phyloP scores from a whole-genome alignment of 2,329 filamentous ascomycete genomes.

The Dissoconium aciculare region DNA sequence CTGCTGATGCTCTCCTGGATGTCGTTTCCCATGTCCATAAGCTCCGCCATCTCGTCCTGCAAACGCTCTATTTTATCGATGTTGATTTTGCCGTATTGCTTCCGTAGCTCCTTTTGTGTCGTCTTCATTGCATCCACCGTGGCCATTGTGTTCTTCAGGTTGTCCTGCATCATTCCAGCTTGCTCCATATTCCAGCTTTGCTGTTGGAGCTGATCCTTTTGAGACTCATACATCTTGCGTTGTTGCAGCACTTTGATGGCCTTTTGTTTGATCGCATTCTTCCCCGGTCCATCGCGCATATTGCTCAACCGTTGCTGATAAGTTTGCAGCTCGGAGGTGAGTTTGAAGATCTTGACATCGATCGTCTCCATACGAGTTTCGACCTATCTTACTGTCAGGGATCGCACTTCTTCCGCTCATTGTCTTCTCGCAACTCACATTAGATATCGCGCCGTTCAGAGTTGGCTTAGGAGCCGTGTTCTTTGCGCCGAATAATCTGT shows the following conservation, averaged over 20 bases:
- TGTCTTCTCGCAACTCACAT: constrained; percentile 43
- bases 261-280: constrained; percentile 83
- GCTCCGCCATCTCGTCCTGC: constrained; percentile 97
- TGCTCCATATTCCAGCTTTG: constrained; percentile 99
- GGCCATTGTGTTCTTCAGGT: constrained; percentile 95
- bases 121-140: constrained; percentile 96
- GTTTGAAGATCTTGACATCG: constrained; percentile 84
- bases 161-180: constrained; percentile 95
- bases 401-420: constrained; percentile 7
- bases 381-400: constrained; percentile 36
- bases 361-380: constrained; percentile 71
- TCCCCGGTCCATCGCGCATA: constrained; percentile 92
- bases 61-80: constrained; percentile 94
- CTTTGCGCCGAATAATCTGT: constrained; percentile 86
- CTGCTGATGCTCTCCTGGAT: constrained; percentile 88
- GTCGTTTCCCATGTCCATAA: constrained; percentile 95
- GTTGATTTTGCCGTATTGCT: constrained; percentile 94
- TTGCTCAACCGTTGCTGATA: constrained; percentile 79
- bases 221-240: constrained; percentile 83
- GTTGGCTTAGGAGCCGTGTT: constrained; percentile 78
- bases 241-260: constrained; percentile 87
- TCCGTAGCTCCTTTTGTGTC: constrained; percentile 79
- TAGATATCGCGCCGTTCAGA: constrained; percentile 66
- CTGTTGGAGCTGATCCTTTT: constrained; percentile 82
- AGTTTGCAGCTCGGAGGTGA: constrained; percentile 76